Evolutionary conservation across 805 yeast genomes (phyloP).

Genomic region (Tetrapisispora nanseiensis): DNA sequence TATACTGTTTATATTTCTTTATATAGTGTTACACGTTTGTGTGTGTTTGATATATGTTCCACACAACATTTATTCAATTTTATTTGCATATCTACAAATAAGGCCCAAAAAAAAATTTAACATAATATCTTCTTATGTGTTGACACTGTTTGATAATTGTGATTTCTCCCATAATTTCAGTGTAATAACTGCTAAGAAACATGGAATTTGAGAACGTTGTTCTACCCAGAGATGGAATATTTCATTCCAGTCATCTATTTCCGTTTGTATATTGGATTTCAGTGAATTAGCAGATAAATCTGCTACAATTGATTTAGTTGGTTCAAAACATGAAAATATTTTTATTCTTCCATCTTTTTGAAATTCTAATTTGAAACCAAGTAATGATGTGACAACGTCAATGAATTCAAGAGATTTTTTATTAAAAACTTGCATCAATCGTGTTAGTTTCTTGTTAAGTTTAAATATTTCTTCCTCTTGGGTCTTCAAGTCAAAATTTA

Average conservation of each 20-base stretch:
- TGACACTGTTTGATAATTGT: too few relatives aligned
- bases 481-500: conserved; percentile 42
- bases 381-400: conserved; percentile 51
- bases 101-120: too few relatives aligned
- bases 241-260: conserved; percentile 34
- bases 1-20: too few relatives aligned
- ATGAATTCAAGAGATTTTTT: conserved; percentile 64
- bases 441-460: conserved; percentile 39
- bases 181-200: conserved; percentile 67
- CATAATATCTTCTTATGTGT: too few relatives aligned
- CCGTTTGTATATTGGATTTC: conserved; percentile 34
- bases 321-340: conserved; percentile 39
- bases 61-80: too few relatives aligned
- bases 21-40: too few relatives aligned
- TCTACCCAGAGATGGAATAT: conserved; percentile 57
- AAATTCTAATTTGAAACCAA: conserved; percentile 70
- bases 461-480: conserved; percentile 40
- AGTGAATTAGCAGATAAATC: conserved; percentile 48
- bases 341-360: conserved; percentile 46
- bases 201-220: conserved; percentile 61
- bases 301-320: conserved; percentile 39
- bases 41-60: too few relatives aligned
- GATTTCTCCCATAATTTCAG: conserved; percentile 47
- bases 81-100: too few relatives aligned
- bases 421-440: conserved; percentile 49